Percentiles rank a stretch among this genome's conserved stretches.
Conservation (phyloP, 2,329 filamentous ascomycete genomes). For the Diaporthe eres region DNA sequence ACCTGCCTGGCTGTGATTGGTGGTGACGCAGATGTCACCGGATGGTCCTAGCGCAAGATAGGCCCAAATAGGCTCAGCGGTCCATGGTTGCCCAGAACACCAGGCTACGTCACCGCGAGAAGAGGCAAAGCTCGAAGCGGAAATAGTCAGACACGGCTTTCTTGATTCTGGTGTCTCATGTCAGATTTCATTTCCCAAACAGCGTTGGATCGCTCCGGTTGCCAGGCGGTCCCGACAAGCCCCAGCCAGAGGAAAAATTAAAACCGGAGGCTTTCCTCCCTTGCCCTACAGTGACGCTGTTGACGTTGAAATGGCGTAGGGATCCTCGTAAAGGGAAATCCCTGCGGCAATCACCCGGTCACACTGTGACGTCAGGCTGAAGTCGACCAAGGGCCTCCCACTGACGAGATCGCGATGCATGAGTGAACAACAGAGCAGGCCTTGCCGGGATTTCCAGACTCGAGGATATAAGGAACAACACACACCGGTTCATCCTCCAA, state of each 20-base stretch:
- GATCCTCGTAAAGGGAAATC: slow-evolving; percentile 24
- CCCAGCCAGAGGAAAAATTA: not conserved
- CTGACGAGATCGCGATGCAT: slow-evolving; percentile 11
- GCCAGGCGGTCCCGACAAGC: not conserved
- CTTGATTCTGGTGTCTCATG: slow-evolving; percentile 25
- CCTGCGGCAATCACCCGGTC: slow-evolving; percentile 32
- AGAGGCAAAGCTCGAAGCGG: slow-evolving; percentile 19
- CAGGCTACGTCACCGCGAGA: slow-evolving; percentile 5
- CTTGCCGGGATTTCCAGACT: not conserved
- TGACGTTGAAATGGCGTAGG: slow-evolving; percentile 30
- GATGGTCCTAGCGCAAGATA: not conserved
- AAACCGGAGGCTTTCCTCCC: slow-evolving; percentile 10
- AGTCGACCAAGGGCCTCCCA: not conserved
- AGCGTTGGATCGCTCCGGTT: slow-evolving; percentile 1
- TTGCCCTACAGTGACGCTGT: slow-evolving; percentile 20
- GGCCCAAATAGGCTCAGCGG: not conserved
- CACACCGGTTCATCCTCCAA: not conserved
- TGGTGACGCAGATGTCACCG: slow-evolving; percentile 6
- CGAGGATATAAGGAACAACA: slow-evolving; percentile 22
- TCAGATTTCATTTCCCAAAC: slow-evolving; percentile 31
- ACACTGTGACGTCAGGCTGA: slow-evolving; percentile 23
- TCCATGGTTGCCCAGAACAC: not conserved
- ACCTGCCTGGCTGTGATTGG: slow-evolving; percentile 17
- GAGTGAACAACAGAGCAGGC: not conserved
- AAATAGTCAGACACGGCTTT: slow-evolving; percentile 17